phyloP scores from a whole-genome alignment of 2,329 filamentous ascomycete genomes.

The Elsinoe arachidis region DNA sequence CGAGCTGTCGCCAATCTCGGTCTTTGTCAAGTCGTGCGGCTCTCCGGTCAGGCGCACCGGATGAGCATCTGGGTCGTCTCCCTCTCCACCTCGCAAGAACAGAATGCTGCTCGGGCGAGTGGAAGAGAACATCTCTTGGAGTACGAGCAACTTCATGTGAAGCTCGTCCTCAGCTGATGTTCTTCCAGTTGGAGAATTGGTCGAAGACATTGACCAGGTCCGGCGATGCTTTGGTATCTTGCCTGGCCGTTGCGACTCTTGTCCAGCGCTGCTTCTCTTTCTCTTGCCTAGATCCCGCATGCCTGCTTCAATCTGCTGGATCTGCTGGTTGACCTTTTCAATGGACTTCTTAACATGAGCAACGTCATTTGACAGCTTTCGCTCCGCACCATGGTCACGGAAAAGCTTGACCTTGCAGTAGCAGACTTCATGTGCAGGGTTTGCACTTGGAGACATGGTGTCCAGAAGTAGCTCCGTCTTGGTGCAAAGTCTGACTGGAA shows the following conservation, averaged over 20 bases:
- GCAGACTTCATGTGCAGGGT: slow-evolving; percentile 58
- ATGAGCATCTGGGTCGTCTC: slow-evolving; percentile 70
- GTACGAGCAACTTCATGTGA: slow-evolving; percentile 65
- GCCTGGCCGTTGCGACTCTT: slow-evolving; percentile 50
- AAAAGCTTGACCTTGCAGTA: slow-evolving; percentile 98
- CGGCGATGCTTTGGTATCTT: slow-evolving; percentile 86
- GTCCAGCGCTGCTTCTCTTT: slow-evolving; percentile 44
- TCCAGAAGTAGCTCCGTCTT: slow-evolving; percentile 66
- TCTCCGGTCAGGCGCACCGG: slow-evolving; percentile 68
- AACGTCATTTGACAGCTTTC: slow-evolving; percentile 89
- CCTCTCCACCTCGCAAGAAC: slow-evolving; percentile 66
- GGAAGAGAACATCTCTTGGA: slow-evolving; percentile 85
- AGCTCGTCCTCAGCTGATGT: slow-evolving; percentile 57
- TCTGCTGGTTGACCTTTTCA: slow-evolving; percentile 91
- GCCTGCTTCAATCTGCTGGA: slow-evolving; percentile 61
- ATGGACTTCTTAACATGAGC: slow-evolving; percentile 94
- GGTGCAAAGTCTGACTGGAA: slow-evolving; percentile 83
- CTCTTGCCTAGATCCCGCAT: slow-evolving; percentile 53
- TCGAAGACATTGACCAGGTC: slow-evolving; percentile 89
- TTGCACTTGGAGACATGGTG: slow-evolving; percentile 38
- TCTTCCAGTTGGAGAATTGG: slow-evolving; percentile 36
- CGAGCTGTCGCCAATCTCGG: slow-evolving; percentile 37
- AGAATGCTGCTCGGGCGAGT: slow-evolving; percentile 70
- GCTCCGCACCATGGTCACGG: slow-evolving; percentile 87
- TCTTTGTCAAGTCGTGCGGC: slow-evolving; percentile 50